These are phyloP conservation scores for Alternaria ethzedia DNA, from an alignment of 2,329 filamentous ascomycete genomes.

Conservation along the genomic window DNA sequence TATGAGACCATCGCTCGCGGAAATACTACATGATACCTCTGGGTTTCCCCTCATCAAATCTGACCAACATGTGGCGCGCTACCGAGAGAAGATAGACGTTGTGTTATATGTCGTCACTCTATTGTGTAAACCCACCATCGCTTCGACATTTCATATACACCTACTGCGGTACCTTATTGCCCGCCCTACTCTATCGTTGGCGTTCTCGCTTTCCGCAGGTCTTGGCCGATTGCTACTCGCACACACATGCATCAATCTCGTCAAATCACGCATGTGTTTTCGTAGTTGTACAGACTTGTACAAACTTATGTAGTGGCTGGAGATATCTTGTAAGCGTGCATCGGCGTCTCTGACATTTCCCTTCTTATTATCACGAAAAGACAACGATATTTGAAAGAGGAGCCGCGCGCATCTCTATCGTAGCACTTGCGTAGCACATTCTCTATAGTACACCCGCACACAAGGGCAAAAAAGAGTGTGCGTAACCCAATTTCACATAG, in stretches of 20 bases:
- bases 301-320: neutral
- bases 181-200: neutral
- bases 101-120: neutral
- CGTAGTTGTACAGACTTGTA: neutral
- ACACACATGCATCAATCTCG: neutral
- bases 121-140: neutral
- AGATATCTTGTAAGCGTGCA: neutral
- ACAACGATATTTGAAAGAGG: neutral
- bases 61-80: neutral
- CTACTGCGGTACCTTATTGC: neutral
- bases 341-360: neutral
- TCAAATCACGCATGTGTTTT: neutral
- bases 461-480: neutral
- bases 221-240: neutral
- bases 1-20: neutral
- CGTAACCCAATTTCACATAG: neutral
- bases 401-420: neutral
- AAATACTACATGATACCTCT: neutral
- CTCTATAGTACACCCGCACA: neutral
- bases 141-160: neutral
- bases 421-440: neutral
- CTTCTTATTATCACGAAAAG: neutral
- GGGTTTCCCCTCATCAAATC: neutral
- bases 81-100: neutral
- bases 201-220: neutral